Base-by-base conservation (phyloP, 352 stramenopile species). In the Globisporangium cystogenes region DNA sequence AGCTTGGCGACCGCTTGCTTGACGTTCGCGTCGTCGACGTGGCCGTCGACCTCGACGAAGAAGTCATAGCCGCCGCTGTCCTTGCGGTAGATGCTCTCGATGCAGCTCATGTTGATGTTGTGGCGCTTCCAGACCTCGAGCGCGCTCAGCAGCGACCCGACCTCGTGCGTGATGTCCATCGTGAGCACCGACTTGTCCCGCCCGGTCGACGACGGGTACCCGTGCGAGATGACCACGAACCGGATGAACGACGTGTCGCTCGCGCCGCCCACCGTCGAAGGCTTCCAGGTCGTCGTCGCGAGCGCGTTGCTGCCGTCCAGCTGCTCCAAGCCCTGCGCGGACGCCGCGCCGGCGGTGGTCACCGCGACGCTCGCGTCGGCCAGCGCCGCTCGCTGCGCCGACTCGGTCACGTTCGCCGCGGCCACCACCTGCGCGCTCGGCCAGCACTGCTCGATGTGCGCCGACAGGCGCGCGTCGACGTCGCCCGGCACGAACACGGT, bases 161-260 rank as follows among this genome's bases (percentile, higher is more conserved):
- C 83, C 67, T 94, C 68, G 68, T 96, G 83, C 66, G 83, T 87
- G 47, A 96, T 84, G 51, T 76, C 73, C 80, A 94, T 90, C 43
- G 83, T 87, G 47, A 93, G 60, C 43, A 76, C 90, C 29, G 83
- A 87, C 62, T 94, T 94, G 67, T 94, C 83, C 24, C 84, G 67
- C 16, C 83, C 83, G 1, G 78, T 93, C 12, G 82, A 63, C 12
- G 75, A 72, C 35, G 70, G 73, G 42, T 67, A 87, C 14, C 63
- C 65, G 54, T 88, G 88, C 3, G 79, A 85, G 37, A 94, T 65
- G 36, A 92, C 66, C 12, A 88, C 60, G 45, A 94, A 92, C 54
- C 83, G 83, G 51, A 87, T 74, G 55, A 85, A 88, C 29, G 61
- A 81, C 40, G 58, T 74, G 33, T 50, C 62, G 27, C 48, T 64